A percentile compares a stretch with the other conserved stretches of the same genome.
Evolutionary conservation across 176 grass and related monocot species (phyloP).

Genomic region (Poa annua): DNA sequence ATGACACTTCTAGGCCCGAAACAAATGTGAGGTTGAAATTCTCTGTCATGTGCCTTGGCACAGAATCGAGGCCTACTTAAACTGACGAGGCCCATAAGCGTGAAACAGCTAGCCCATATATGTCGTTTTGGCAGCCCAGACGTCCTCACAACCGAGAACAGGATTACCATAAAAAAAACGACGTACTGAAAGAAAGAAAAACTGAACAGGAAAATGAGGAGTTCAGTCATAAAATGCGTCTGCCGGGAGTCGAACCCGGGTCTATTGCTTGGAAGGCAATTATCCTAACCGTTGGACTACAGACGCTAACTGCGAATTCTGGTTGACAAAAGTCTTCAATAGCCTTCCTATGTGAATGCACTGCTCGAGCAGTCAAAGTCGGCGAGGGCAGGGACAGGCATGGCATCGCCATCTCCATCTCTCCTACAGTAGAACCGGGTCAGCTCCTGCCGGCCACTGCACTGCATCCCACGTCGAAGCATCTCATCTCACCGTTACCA

Average conservation of each 20-base stretch:
- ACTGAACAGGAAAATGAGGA: too few relatives aligned
- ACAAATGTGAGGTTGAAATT: too few relatives aligned
- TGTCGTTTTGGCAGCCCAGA: too few relatives aligned
- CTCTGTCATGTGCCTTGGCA: too few relatives aligned
- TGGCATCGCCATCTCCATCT: constrained; percentile 9
- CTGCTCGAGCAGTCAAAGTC: background rate
- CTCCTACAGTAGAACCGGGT: background rate
- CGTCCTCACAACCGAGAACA: too few relatives aligned
- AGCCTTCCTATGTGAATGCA: background rate
- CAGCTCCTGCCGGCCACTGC: constrained; percentile 36
- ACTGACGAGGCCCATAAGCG: too few relatives aligned
- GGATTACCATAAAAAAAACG: too few relatives aligned
- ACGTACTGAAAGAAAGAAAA: too few relatives aligned
- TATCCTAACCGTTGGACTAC: constrained; percentile 92
- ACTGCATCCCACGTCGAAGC: background rate
- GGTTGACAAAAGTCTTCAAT: too few relatives aligned
- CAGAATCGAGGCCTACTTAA: too few relatives aligned
- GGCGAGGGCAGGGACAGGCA: background rate
- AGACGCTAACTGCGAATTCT: background rate
- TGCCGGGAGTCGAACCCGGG: constrained; percentile 94
- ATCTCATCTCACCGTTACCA: constrained; percentile 28
- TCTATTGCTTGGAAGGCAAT: constrained; percentile 95
- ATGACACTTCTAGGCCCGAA: too few relatives aligned
- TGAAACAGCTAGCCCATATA: too few relatives aligned
- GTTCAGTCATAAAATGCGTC: constrained; percentile 26